Evolutionary conservation across 192 early-diverging fungal genomes (phyloP).

Genomic region (Rhizophagus sp.): DNA sequence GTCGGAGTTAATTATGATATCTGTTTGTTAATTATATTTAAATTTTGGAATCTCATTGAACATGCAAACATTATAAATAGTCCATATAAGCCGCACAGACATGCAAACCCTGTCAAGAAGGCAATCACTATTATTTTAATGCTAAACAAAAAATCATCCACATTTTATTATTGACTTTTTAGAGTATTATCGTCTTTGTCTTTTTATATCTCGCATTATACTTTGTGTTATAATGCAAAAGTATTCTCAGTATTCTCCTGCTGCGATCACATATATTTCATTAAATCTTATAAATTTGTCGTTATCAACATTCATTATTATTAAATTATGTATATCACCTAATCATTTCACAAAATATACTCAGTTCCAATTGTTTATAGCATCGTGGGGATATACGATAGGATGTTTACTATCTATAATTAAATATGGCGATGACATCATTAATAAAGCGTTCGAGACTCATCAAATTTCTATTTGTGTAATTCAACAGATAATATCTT

Average conservation of each 20-base stretch:
- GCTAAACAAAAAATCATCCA: no score
- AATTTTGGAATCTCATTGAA: no score
- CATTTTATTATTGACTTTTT: no score
- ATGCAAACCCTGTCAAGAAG: no score
- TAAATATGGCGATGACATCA: neutral
- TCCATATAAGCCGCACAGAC: no score
- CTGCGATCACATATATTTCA: neutral
- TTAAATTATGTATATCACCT: neutral
- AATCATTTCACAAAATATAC: neutral
- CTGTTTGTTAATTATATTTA: no score
- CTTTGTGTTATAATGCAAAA: neutral
- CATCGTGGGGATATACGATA: neutral
- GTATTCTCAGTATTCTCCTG: neutral
- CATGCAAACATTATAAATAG: no score
- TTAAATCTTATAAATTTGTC: neutral
- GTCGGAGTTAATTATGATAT: no score
- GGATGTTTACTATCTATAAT: neutral
- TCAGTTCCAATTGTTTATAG: neutral
- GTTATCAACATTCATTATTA: neutral
- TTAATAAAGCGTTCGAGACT: neutral
- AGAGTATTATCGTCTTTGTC: no score
- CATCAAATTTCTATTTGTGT: neutral
- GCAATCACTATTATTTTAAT: no score
- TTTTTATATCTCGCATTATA: no score
- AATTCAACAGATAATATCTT: neutral